phyloP scores from a whole-genome alignment of 2,329 filamentous ascomycete genomes.

The Calonectria hongkongensis region DNA sequence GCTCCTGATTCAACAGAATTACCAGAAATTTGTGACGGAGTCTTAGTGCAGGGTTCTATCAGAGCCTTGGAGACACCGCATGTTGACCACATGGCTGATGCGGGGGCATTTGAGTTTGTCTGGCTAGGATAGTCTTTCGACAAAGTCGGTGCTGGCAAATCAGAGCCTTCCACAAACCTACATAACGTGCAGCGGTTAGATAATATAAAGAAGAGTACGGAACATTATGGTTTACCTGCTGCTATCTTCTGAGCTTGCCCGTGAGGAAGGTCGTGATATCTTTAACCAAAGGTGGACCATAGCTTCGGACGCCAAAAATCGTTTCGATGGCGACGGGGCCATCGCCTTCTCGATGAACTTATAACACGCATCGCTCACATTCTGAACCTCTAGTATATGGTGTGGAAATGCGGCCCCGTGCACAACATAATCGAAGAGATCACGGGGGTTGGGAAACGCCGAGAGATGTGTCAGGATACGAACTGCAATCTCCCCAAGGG shows the following conservation, averaged over 20 bases:
- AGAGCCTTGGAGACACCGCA: too few relatives aligned
- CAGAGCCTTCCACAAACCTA: too few relatives aligned
- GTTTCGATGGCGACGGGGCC: conserved; percentile 2
- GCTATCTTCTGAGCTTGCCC: not conserved
- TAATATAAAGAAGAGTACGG: too few relatives aligned
- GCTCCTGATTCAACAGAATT: too few relatives aligned
- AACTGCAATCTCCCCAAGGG: conserved; percentile 16
- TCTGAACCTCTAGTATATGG: not conserved
- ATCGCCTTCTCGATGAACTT: not conserved
- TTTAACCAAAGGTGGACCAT: not conserved
- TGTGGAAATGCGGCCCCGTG: not conserved
- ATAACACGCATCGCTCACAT: not conserved
- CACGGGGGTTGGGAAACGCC: not conserved
- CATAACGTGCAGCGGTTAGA: too few relatives aligned
- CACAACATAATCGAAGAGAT: conserved; percentile 20
- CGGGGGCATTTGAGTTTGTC: too few relatives aligned
- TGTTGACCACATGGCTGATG: too few relatives aligned
- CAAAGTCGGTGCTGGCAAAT: too few relatives aligned
- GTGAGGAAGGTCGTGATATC: not conserved
- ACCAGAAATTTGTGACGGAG: too few relatives aligned
- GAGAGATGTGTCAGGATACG: conserved; percentile 2
- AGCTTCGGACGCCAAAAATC: not conserved
- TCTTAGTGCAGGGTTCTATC: too few relatives aligned
- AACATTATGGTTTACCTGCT: too few relatives aligned
- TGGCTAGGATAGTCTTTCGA: too few relatives aligned